Percentiles rank a stretch among this genome's conserved stretches.
Conservation (phyloP, 2,329 filamentous ascomycete species). For the Ophiostoma himal-ulmi region DNA sequence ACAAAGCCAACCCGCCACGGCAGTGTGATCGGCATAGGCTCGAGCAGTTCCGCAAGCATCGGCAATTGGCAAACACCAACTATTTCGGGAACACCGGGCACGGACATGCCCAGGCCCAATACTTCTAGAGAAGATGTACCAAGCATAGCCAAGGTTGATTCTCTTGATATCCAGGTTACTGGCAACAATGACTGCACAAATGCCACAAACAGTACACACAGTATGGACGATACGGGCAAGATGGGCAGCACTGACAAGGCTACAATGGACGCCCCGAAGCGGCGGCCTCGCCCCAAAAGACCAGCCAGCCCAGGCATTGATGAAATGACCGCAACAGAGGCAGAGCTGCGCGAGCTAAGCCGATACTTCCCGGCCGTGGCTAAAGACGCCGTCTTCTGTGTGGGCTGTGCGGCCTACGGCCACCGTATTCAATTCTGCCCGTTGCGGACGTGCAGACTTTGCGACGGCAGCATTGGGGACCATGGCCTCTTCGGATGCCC, state of each 20-base stretch:
- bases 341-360: conserved; percentile 33
- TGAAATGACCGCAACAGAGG: background rate
- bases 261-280: background rate
- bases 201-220: background rate
- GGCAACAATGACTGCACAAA: background rate
- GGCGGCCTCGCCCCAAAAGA: background rate
- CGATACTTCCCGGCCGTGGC: conserved; percentile 49
- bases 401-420: conserved; percentile 45
- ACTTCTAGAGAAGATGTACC: background rate
- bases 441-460: conserved; percentile 44
- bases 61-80: background rate
- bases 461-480: conserved; percentile 34
- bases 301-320: background rate
- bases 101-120: background rate
- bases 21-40: background rate
- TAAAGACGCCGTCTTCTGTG: conserved; percentile 42
- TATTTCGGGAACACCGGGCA: background rate
- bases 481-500: conserved; percentile 51
- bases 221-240: background rate
- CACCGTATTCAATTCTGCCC: conserved; percentile 45
- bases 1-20: background rate
- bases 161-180: background rate
- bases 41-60: background rate
- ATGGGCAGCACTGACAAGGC: background rate
- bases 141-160: background rate